Evolutionary conservation across 2,329 filamentous ascomycete genomes (phyloP).

Genomic region (Penicillium crustosum): DNA sequence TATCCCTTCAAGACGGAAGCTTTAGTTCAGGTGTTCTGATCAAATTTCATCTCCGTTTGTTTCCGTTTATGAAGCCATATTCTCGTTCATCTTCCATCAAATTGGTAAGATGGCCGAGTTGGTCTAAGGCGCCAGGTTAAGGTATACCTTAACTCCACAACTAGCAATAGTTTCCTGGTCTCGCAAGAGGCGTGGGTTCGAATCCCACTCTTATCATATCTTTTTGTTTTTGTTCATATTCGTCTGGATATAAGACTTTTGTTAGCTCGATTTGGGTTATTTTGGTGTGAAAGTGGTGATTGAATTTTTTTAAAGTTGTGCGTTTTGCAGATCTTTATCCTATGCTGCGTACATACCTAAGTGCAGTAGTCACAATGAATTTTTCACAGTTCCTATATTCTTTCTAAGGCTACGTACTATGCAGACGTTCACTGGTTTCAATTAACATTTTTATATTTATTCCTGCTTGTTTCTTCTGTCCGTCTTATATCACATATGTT

Average conservation of each 20-base stretch:
- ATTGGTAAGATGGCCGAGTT: conserved; percentile 34
- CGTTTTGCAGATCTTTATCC: neutral
- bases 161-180: conserved; percentile 12
- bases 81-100: neutral
- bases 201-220: conserved; percentile 10
- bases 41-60: too few species aligned
- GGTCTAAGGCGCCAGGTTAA: conserved; percentile 37
- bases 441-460: neutral
- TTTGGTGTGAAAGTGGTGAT: neutral
- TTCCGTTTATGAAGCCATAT: neutral
- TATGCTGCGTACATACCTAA: too few species aligned
- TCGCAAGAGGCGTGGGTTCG: conserved; percentile 10
- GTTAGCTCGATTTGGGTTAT: neutral
- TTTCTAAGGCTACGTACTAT: neutral
- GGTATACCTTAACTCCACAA: conserved; percentile 26
- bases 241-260: neutral
- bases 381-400: neutral
- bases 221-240: neutral
- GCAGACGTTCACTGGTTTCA: neutral
- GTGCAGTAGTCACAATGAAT: too few species aligned
- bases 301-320: neutral
- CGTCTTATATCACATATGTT: too few species aligned
- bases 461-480: neutral
- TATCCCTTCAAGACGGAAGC: too few species aligned
- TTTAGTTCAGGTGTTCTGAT: too few species aligned